A percentile compares a stretch with the other conserved stretches of the same genome.
Evolutionary conservation across 164 flowering plant species (phyloP).

Genomic region (Vitis rupestris): DNA sequence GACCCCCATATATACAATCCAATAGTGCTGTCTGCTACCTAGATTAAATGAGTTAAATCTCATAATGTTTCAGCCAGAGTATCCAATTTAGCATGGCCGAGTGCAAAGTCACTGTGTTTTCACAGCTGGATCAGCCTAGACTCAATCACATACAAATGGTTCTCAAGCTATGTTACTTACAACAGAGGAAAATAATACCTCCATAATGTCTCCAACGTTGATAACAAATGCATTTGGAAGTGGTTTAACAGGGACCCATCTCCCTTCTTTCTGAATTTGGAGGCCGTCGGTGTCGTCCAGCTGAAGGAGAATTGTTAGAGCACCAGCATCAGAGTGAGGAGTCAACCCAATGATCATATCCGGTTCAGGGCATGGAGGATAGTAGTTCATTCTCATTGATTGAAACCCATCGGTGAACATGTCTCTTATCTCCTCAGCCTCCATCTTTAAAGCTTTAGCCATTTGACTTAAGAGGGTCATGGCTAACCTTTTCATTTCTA

Average conservation of each 20-base stretch:
- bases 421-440: constrained; percentile 22
- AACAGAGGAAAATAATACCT: constrained; percentile 23
- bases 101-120: no score
- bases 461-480: constrained; percentile 16
- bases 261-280: constrained; percentile 46
- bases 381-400: constrained; percentile 49
- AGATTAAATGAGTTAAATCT: no score
- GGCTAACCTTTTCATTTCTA: constrained; percentile 25
- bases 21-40: no score
- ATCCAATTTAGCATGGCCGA: no score
- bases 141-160: no score
- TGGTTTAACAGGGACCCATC: constrained; percentile 44
- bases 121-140: no score
- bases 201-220: constrained; percentile 47
- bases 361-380: constrained; percentile 58
- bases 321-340: constrained; percentile 48
- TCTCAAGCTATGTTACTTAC: no score
- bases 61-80: no score
- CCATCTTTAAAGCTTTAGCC: constrained; percentile 34
- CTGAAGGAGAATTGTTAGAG: constrained; percentile 44
- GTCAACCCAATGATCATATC: constrained; percentile 37
- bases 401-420: constrained; percentile 32
- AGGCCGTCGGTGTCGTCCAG: constrained; percentile 46
- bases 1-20: no score
- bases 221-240: constrained; percentile 35